A percentile compares a stretch with the other conserved stretches of the same genome.
Evolutionary conservation across 1,284 basidiomycete species (phyloP).

Genomic region (Hymenochaete sp.): DNA sequence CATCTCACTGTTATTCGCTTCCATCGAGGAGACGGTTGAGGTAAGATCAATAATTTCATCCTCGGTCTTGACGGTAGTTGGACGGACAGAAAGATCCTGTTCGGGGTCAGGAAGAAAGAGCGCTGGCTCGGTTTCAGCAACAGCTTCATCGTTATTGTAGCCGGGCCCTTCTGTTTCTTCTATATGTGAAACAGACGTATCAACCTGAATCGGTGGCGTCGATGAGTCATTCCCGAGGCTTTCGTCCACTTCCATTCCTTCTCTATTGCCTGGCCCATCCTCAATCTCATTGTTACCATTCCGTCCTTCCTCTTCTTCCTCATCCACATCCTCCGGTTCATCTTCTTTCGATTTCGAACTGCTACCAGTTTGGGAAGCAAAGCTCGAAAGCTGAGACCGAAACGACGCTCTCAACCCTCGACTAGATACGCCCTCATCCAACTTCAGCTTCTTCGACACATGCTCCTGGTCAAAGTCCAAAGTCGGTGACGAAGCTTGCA

Average conservation of each 20-base stretch:
- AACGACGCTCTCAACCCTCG: conserved; percentile 29
- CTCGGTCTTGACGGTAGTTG: not conserved
- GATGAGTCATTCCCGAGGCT: too few relatives aligned
- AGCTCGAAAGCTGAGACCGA: conserved; percentile 37
- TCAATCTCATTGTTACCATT: conserved; percentile 19
- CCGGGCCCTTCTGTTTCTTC: conserved; percentile 25
- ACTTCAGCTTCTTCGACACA: conserved; percentile 22
- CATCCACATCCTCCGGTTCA: conserved; percentile 20
- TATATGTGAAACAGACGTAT: too few relatives aligned
- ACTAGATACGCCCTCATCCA: conserved; percentile 20
- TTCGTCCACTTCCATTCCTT: conserved; percentile 15
- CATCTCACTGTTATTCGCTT: too few relatives aligned
- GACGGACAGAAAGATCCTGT: not conserved
- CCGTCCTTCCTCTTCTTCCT: conserved; percentile 21
- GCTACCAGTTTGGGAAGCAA: too few relatives aligned
- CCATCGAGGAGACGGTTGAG: too few relatives aligned
- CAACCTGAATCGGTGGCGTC: too few relatives aligned
- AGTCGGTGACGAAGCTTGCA: too few relatives aligned
- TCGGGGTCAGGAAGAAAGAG: conserved; percentile 12
- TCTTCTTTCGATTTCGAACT: conserved; percentile 17
- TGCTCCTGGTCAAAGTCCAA: conserved; percentile 19
- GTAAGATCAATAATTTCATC: conserved; percentile 24
- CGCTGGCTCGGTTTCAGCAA: conserved; percentile 6
- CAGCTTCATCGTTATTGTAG: too few relatives aligned
- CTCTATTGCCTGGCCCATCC: conserved; percentile 20